Evolutionary conservation across 2,329 filamentous ascomycete species (phyloP).

Genomic region (Rutstroemia sp.): DNA sequence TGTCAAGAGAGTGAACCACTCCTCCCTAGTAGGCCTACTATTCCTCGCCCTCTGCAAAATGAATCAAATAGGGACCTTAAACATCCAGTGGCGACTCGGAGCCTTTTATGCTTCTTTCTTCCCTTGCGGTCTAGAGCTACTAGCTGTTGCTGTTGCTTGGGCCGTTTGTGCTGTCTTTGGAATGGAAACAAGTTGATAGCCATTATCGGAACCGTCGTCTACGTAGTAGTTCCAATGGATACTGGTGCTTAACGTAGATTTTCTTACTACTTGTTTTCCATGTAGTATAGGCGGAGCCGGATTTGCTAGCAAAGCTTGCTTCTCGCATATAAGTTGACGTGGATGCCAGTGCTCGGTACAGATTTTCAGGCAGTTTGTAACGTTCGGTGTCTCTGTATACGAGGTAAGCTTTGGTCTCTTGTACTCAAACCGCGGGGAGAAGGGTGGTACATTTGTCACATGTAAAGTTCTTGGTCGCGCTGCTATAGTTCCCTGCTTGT

Average conservation of each 20-base stretch:
- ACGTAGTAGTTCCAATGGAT: not conserved
- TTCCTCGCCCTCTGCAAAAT: constrained; percentile 10
- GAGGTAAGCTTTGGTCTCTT: not conserved
- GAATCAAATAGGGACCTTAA: constrained; percentile 11
- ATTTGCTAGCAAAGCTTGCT: no score
- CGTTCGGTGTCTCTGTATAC: not conserved
- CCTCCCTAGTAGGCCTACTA: constrained; percentile 5
- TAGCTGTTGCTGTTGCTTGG: not conserved
- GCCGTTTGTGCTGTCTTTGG: not conserved
- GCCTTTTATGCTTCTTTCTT: not conserved
- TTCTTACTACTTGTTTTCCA: not conserved
- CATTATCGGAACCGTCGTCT: not conserved
- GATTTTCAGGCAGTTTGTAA: not conserved
- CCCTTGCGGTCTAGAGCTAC: not conserved
- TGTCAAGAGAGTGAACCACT: constrained; percentile 8
- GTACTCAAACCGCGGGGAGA: no score
- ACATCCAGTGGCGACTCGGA: constrained; percentile 11
- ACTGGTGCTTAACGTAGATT: not conserved
- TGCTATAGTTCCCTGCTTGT: no score
- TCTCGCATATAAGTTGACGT: no score
- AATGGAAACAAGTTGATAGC: not conserved
- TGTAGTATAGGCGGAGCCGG: no score
- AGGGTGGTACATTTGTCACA: no score
- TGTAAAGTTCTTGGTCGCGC: no score
- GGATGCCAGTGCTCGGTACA: no score